Base-by-base conservation (phyloP, 2,329 filamentous ascomycete species). In the Monosporascus sp. region DNA sequence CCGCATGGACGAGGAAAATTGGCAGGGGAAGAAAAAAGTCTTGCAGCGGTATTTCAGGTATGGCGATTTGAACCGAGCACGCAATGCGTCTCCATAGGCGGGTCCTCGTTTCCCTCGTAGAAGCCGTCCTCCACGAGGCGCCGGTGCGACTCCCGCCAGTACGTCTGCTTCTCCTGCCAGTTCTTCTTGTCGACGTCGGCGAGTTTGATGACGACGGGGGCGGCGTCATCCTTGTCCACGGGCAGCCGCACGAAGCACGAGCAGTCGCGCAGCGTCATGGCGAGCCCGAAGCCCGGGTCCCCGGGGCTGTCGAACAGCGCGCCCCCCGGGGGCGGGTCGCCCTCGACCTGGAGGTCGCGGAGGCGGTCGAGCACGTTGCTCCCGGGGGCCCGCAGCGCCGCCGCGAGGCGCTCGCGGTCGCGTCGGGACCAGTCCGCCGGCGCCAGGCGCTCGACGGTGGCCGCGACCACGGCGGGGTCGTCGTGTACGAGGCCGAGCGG, bases 221-320 rank as follows among this genome's bases (percentile, higher is more conserved):
- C 60, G 44, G 70, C 65, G 18, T 60, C 56, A 7, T 55, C 51
- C 15, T 57, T 53, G 8, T 22, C 24, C 24, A 26, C 11, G 3
- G 17, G 43, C 22, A 46, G 70, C 70, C 82, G 81, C 41, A 90
- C 74, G 64, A 87, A 91, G 61, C 89, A 80, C 3, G 87, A 89
- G 67, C 89, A 91, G 72, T 94, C 89, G 49, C 89, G 77, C 59
- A 94, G 68, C 3, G 89, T 92, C 89, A 93, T 93, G 52, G 88
- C 87, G 7, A 89, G 74, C 14, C 81, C 78, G 55, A 88, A 84
- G 28, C 79, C 73, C 4, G 65, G 55, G 53, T 75, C 69, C 20
- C 63, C 56, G 2, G 66, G 67, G 47, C 74, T 66, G 8, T 73
- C 71, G 3, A 70, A 60, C 2, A 81, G 68, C 20, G 79, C 75